Conservation (phyloP, 768 basidiomycete species). For the Trametes sanguinea region DNA sequence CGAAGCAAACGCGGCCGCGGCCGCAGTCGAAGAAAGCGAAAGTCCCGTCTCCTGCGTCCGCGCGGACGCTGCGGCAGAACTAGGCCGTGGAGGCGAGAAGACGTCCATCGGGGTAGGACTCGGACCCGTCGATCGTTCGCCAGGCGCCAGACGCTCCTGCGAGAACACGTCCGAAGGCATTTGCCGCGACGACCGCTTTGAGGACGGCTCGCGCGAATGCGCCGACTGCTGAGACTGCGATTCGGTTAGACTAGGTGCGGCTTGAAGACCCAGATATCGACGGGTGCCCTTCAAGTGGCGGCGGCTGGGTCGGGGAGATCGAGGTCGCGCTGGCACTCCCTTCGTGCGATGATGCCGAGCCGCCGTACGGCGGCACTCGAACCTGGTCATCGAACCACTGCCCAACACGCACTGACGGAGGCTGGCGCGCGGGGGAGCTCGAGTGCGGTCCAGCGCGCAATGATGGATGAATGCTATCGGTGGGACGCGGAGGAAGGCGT, state of each 20-base stretch:
- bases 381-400: constrained; percentile 32
- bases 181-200: constrained; percentile 20
- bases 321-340: constrained; percentile 8
- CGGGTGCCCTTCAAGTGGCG: constrained; percentile 1
- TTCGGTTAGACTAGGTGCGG: neutral
- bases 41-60: constrained; percentile 15
- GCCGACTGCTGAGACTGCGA: constrained; percentile 3
- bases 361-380: constrained; percentile 4
- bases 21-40: constrained; percentile 18
- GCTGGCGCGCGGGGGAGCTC: constrained; percentile 49
- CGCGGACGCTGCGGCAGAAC: constrained; percentile 14
- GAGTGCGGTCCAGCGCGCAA: constrained; percentile 48
- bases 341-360: constrained; percentile 8
- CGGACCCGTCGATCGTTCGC: neutral
- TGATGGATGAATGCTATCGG: constrained; percentile 79
- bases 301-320: neutral
- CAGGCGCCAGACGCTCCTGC: neutral
- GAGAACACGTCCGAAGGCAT: neutral
- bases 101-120: neutral
- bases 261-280: constrained; percentile 7
- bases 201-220: constrained; percentile 12
- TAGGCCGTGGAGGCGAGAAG: constrained; percentile 15
- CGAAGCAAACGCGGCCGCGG: constrained; percentile 19
- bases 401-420: constrained; percentile 28
- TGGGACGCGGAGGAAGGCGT: constrained; percentile 64